These are phyloP conservation scores for Cyclostephanos invisitatus DNA, from an alignment of 108 stramenopile species.

Conservation along the genomic window DNA sequence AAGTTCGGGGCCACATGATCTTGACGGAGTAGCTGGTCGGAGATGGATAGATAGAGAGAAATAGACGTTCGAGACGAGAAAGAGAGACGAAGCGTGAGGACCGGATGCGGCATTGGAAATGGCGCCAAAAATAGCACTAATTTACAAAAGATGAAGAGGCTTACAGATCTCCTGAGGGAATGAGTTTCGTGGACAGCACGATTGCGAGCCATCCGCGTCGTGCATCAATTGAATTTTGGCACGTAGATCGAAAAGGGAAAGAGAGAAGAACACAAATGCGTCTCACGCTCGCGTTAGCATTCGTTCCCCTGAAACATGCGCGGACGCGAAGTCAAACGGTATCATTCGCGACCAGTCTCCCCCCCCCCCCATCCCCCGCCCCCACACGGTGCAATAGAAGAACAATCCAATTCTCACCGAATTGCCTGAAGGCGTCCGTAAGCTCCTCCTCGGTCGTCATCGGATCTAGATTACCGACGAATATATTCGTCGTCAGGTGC, in stretches of 20 bases:
- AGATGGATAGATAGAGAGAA: conserved; percentile 41
- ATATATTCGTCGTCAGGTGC: conserved; percentile 80
- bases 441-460: conserved; percentile 86
- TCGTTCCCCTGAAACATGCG: neutral
- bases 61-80: neutral
- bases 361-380: neutral
- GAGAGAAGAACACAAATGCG: conserved; percentile 21
- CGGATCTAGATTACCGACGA: conserved; percentile 89
- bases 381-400: neutral
- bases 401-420: conserved; percentile 64
- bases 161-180: conserved; percentile 5
- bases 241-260: conserved; percentile 36
- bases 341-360: neutral
- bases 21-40: conserved; percentile 70
- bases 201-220: neutral
- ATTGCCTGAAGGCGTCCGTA: conserved; percentile 76
- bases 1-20: conserved; percentile 94
- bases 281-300: conserved; percentile 18
- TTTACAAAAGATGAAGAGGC: neutral
- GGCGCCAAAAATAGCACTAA: neutral
- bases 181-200: neutral
- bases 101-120: neutral
- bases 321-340: neutral
- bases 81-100: neutral
- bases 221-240: neutral